These are phyloP conservation scores for Scleromitrula shiraiana DNA, from an alignment of 2,329 filamentous ascomycete genomes.

Conservation along the genomic window DNA sequence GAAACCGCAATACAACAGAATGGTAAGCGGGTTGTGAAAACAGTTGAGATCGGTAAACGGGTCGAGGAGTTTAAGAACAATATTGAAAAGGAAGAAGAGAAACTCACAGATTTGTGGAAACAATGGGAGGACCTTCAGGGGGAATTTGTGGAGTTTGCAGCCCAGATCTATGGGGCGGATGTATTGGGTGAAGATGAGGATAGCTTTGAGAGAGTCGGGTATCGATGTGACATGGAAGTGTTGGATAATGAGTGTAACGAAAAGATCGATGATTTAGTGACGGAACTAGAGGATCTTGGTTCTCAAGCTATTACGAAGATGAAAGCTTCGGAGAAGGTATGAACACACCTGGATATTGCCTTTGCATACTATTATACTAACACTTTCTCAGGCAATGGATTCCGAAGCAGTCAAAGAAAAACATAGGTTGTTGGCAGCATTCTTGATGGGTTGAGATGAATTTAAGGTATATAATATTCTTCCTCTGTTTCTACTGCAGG, in stretches of 20 bases:
- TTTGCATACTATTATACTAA: neutral
- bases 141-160: conserved; percentile 21
- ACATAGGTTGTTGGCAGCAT: neutral
- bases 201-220: conserved; percentile 9
- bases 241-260: conserved; percentile 16
- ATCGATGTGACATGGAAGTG: conserved; percentile 18
- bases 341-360: neutral
- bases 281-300: conserved; percentile 18
- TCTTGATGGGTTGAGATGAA: neutral
- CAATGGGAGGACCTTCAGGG: conserved; percentile 24
- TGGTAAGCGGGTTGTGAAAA: conserved; percentile 13
- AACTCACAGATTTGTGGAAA: conserved; percentile 22
- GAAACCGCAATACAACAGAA: conserved; percentile 14
- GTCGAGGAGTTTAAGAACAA: conserved; percentile 16
- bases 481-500: too few species aligned
- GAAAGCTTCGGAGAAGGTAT: conserved; percentile 25
- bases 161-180: conserved; percentile 15
- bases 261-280: conserved; percentile 15
- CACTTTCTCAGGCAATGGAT: conserved; percentile 14
- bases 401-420: neutral
- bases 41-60: conserved; percentile 20
- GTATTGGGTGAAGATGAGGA: conserved; percentile 12
- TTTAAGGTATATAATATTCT: neutral
- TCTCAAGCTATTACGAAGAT: conserved; percentile 17
- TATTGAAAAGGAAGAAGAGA: conserved; percentile 18